Conservation (phyloP, 768 basidiomycete genomes). For the Podaxis sp. region DNA sequence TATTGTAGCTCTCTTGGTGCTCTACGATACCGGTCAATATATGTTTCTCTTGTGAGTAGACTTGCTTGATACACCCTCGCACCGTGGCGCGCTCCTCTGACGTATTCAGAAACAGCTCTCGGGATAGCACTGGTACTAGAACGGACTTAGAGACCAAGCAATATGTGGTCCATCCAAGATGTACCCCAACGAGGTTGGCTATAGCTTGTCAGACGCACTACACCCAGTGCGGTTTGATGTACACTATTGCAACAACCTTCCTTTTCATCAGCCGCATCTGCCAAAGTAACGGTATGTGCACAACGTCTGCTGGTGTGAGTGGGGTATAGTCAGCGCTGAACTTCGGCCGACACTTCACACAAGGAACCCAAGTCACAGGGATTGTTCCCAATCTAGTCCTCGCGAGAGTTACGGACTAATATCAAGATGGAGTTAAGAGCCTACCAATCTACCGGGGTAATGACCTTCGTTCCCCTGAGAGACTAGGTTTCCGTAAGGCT, state of each 20-base stretch:
- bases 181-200: constrained; percentile 3
- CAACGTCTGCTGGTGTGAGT: constrained; percentile 16
- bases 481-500: neutral
- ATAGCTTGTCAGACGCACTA: constrained; percentile 6
- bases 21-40: constrained; percentile 16
- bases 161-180: constrained; percentile 5
- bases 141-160: neutral
- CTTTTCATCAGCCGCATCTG: constrained; percentile 14
- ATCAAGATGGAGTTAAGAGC: neutral
- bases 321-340: neutral
- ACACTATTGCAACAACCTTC: constrained; percentile 12
- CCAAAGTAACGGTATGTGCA: constrained; percentile 9
- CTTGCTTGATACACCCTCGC: neutral
- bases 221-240: constrained; percentile 18
- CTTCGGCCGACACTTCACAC: neutral
- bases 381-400: constrained; percentile 21
- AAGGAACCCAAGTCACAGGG: constrained; percentile 16
- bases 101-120: constrained; percentile 12
- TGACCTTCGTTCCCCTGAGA: neutral
- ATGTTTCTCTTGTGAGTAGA: constrained; percentile 17
- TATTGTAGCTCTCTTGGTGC: constrained; percentile 14
- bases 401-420: neutral
- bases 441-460: neutral
- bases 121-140: constrained; percentile 12
- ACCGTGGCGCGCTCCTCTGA: neutral